These are phyloP conservation scores for Xylaria castorea DNA, from an alignment of 495 filamentous ascomycete genomes.

Conservation along the genomic window DNA sequence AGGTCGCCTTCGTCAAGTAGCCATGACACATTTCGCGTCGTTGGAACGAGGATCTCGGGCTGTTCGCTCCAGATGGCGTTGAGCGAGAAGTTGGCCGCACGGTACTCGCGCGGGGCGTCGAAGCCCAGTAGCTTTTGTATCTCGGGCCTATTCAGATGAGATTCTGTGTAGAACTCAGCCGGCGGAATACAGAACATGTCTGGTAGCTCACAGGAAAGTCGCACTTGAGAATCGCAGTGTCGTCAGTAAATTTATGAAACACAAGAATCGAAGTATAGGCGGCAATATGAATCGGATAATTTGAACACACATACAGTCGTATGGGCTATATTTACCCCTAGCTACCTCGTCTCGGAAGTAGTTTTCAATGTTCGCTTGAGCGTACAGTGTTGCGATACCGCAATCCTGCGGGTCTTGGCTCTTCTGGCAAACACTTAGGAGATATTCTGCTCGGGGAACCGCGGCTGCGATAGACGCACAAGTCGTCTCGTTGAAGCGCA, in stretches of 20 bases:
- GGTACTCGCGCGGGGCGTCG: slow-evolving; percentile 4
- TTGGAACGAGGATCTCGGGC: slow-evolving; percentile 16
- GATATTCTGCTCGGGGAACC: slow-evolving; percentile 1
- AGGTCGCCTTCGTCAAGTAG: slow-evolving; percentile 14
- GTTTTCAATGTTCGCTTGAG: not conserved
- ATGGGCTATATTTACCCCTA: slow-evolving; percentile 1
- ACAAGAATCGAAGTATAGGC: not conserved
- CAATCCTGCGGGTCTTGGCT: not conserved
- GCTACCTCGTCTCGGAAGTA: slow-evolving; percentile 6
- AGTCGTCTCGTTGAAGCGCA: slow-evolving; percentile 17
- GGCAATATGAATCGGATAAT: not conserved
- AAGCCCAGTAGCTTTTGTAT: slow-evolving; percentile 15
- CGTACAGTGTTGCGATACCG: not conserved
- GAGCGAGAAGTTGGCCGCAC: slow-evolving; percentile 15
- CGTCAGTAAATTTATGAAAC: not conserved
- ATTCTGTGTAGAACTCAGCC: not conserved
- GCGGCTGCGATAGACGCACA: slow-evolving; percentile 3
- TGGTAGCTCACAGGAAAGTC: slow-evolving; percentile 15
- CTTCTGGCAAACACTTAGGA: not conserved
- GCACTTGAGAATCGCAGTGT: not conserved
- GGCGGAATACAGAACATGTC: slow-evolving; percentile 10
- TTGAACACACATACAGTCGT: not conserved
- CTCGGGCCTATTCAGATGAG: slow-evolving; percentile 10
- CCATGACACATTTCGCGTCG: slow-evolving; percentile 13
- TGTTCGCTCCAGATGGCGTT: slow-evolving; percentile 14